Evolutionary conservation across 805 yeast genomes (phyloP).

Genomic region (Suhomyces prunicola): DNA sequence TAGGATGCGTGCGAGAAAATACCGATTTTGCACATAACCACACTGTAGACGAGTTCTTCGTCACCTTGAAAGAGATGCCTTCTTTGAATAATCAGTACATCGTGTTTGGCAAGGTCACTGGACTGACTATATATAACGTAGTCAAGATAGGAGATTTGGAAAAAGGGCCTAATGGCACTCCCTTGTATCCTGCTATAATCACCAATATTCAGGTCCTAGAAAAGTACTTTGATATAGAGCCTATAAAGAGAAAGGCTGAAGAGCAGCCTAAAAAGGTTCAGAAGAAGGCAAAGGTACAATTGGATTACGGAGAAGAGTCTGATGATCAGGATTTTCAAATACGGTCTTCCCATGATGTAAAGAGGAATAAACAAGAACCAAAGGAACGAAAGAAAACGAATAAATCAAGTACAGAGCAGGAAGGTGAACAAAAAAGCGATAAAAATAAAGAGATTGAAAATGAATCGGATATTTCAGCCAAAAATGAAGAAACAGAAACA

Average conservation of each 20-base stretch:
- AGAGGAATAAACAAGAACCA: not conserved
- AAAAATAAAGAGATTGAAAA: not conserved
- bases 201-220: slow-evolving; percentile 38
- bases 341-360: slow-evolving; percentile 41
- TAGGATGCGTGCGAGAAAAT: slow-evolving; percentile 48
- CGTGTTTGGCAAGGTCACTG: slow-evolving; percentile 58
- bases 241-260: slow-evolving; percentile 9
- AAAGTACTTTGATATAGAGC: slow-evolving; percentile 45
- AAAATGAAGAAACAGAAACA: not conserved
- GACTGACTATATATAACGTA: slow-evolving; percentile 52
- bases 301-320: slow-evolving; percentile 38
- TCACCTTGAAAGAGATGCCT: slow-evolving; percentile 47
- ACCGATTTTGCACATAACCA: slow-evolving; percentile 15
- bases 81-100: slow-evolving; percentile 40
- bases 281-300: slow-evolving; percentile 16
- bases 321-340: slow-evolving; percentile 30
- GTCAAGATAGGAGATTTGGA: slow-evolving; percentile 50
- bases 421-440: not conserved
- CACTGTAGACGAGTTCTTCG: slow-evolving; percentile 29
- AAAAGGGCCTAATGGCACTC: slow-evolving; percentile 37
- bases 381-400: not conserved
- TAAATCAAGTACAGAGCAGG: not conserved
- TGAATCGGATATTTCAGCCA: not conserved
- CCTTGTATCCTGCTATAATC: slow-evolving; percentile 52
- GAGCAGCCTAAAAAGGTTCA: slow-evolving; percentile 12